Evolutionary conservation across 495 filamentous ascomycete species (phyloP), one percentile per base, ranked within the genome.

Genomic region (Xylaria palmicola): DNA sequence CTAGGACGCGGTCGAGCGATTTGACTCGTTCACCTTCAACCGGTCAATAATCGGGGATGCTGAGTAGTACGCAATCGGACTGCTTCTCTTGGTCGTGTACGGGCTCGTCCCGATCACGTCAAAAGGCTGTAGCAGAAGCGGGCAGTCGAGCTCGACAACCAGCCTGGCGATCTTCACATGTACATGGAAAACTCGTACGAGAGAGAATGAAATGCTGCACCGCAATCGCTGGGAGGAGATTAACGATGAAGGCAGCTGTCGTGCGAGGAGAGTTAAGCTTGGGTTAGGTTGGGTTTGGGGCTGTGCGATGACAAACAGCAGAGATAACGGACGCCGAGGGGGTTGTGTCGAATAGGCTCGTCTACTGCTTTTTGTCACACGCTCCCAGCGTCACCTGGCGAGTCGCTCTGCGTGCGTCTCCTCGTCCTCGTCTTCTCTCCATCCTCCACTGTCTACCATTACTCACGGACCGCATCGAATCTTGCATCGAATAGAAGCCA

Each of bases 1-100:
- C 40, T 20, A 36, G 41, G 34, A 48, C 45, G 39, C 26, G 27
- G 40, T 30, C 6, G 41, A 34, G 27, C 27, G 37, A 60, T 60
- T 53, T 50, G 58, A 60, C 58, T 60, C 58, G 48, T 13, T 53
- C 58, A 29, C 22, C 19, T 61, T 52, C 40, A 53, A 61, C 59
- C 59, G 59, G 59, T 61, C 49, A 54, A 48, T 32, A 47, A 24
- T 30, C 41, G 50, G 59, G 37, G 50, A 36, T 44, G 20, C 54
- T 39, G 41, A 55, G 59, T 61, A 27, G 59, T 34, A 61, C 59
- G 59, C n/a, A 44, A 55, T 40, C 59, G 20, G 59, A 44, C 39
- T 34, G 29, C 50, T 47, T 41, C 27, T 61, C 39, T 32, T 29
- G 17, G 59, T 36, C 20, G 27, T 40, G 36, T 55, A 47, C 41